A percentile compares a stretch with the other conserved stretches of the same genome.
Conservation (phyloP, 75 land plant species). For the Pinus taeda region DNA sequence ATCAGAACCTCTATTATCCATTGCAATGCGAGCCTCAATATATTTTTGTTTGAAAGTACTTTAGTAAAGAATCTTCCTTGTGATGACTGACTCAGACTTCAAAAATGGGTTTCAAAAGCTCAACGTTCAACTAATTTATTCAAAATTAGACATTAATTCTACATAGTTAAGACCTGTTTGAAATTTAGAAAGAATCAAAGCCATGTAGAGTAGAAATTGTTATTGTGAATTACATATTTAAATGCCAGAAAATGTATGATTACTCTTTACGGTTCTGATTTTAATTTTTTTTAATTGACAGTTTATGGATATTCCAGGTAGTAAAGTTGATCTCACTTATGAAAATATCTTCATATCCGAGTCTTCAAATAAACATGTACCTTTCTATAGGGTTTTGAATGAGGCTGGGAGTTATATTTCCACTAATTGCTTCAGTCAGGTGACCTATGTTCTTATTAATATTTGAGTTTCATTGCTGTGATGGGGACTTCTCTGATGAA, state of each 20-base stretch:
- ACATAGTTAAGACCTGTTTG: neutral
- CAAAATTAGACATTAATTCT: neutral
- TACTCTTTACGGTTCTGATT: neutral
- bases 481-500: neutral
- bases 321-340: constrained; percentile 42
- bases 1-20: too few species aligned
- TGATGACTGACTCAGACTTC: neutral
- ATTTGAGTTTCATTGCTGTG: neutral
- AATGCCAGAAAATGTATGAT: neutral
- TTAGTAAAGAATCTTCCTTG: too few species aligned
- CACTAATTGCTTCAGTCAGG: constrained; percentile 34
- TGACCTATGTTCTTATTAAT: neutral
- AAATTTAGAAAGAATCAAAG: neutral
- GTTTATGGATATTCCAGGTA: constrained; percentile 75
- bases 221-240: neutral
- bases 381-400: constrained; percentile 72
- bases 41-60: too few species aligned
- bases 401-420: constrained; percentile 44
- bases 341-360: constrained; percentile 68
- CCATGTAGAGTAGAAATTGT: neutral
- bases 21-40: too few species aligned
- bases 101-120: neutral
- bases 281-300: constrained; percentile 15
- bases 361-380: constrained; percentile 26
- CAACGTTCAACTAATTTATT: neutral